A percentile compares a stretch with the other conserved stretches of the same genome.
Conservation (phyloP, 192 early-diverging fungal species). For the Linnemannia schmuckeri region DNA sequence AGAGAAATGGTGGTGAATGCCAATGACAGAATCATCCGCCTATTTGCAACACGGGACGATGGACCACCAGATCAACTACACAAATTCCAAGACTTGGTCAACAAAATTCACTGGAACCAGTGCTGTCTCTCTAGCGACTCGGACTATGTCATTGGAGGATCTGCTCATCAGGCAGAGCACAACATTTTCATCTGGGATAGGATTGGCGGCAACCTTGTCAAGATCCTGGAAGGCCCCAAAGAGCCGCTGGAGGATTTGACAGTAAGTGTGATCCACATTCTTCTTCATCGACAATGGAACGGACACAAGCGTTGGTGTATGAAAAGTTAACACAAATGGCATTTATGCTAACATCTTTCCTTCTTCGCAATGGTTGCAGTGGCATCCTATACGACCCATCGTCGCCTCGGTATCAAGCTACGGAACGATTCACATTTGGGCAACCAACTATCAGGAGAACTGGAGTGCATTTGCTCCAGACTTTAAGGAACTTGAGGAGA, state of each 20-base stretch:
- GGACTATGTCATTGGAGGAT: constrained; percentile 92
- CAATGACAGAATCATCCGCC: constrained; percentile 83
- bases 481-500: constrained; percentile 94
- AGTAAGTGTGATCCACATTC: constrained; percentile 53
- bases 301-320: not conserved
- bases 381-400: constrained; percentile 90
- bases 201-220: constrained; percentile 83
- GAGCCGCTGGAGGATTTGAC: constrained; percentile 85
- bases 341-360: no score
- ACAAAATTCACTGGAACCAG: constrained; percentile 90
- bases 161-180: constrained; percentile 89
- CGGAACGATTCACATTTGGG: constrained; percentile 93
- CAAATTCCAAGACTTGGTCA: constrained; percentile 93
- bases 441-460: constrained; percentile 81
- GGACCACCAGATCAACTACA: constrained; percentile 63
- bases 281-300: not conserved
- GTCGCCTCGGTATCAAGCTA: constrained; percentile 85
- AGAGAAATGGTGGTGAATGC: constrained; percentile 86
- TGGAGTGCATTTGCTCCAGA: constrained; percentile 97
- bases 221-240: constrained; percentile 91
- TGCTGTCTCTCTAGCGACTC: constrained; percentile 90
- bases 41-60: constrained; percentile 67
- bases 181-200: constrained; percentile 97
- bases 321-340: no score
- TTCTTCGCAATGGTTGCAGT: constrained; percentile 55